Conservation (phyloP, 2,329 filamentous ascomycete species). For the Sporothrix inflata region DNA sequence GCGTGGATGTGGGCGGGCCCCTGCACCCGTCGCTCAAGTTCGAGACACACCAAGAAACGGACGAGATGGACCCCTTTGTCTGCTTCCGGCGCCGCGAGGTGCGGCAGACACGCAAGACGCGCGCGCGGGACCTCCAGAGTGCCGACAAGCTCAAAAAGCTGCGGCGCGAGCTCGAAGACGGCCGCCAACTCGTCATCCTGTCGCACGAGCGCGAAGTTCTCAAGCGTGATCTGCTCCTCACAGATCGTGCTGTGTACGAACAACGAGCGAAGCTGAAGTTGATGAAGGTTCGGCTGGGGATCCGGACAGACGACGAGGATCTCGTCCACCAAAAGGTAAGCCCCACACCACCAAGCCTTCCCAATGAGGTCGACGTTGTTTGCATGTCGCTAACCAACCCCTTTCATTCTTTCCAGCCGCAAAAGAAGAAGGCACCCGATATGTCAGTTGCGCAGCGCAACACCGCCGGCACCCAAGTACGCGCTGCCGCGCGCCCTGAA, state of each 20-base stretch:
- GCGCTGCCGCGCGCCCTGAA: conserved; percentile 70
- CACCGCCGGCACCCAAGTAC: conserved; percentile 65
- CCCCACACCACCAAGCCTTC: background rate
- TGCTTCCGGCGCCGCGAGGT: conserved; percentile 96
- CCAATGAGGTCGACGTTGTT: background rate
- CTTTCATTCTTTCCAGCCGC: conserved; percentile 54
- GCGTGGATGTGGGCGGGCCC: conserved; percentile 68
- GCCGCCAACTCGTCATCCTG: conserved; percentile 75
- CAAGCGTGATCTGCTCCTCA: conserved; percentile 74
- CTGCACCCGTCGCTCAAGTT: conserved; percentile 85
- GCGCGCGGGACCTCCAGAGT: conserved; percentile 89
- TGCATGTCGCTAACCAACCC: conserved; percentile 41
- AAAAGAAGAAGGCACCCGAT: conserved; percentile 71
- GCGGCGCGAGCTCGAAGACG: conserved; percentile 87
- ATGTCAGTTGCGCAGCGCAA: conserved; percentile 61
- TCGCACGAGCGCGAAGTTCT: conserved; percentile 79
- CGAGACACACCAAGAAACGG: conserved; percentile 89
- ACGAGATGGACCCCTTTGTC: conserved; percentile 96
- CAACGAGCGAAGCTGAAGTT: conserved; percentile 82
- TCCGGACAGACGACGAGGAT: conserved; percentile 93
- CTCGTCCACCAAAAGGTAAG: conserved; percentile 90
- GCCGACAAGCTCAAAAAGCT: conserved; percentile 93
- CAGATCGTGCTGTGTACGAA: conserved; percentile 80
- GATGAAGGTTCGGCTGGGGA: conserved; percentile 82
- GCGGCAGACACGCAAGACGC: conserved; percentile 90